phyloP scores from a whole-genome alignment of 371 early-diverging fungal genomes.

The Nematocida sp. region DNA sequence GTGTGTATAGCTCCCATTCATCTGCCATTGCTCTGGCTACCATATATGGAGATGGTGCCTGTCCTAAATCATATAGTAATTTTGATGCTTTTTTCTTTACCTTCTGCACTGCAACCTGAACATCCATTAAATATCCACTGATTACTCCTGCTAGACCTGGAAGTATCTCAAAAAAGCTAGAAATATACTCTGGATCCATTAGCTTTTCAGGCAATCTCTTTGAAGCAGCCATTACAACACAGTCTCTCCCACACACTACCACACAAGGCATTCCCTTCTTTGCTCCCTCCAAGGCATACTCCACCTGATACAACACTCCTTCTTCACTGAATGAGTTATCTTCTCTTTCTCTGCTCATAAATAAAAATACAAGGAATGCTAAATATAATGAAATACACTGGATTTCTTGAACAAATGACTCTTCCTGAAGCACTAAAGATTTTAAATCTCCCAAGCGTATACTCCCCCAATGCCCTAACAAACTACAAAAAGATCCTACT shows the following conservation, averaged over 20 bases:
- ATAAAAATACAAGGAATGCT: neutral
- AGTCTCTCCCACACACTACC: conserved; percentile 43
- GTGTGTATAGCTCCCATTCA: conserved; percentile 58
- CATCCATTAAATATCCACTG: conserved; percentile 60
- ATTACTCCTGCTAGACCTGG: conserved; percentile 43
- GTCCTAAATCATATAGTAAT: conserved; percentile 55
- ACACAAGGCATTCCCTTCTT: conserved; percentile 57
- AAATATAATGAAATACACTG: neutral
- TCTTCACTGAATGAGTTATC: conserved; percentile 62
- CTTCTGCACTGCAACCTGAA: conserved; percentile 46
- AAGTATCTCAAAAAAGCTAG: conserved; percentile 51
- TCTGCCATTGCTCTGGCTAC: conserved; percentile 58
- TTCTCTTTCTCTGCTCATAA: conserved; percentile 39
- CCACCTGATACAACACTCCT: conserved; percentile 62
- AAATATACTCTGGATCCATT: conserved; percentile 44
- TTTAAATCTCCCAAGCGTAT: neutral
- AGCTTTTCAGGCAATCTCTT: conserved; percentile 53
- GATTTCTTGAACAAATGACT: conserved; percentile 35
- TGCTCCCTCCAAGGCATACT: conserved; percentile 65
- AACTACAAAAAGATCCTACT: conserved; percentile 29
- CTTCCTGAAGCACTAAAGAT: conserved; percentile 15
- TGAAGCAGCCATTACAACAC: conserved; percentile 58
- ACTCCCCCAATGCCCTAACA: neutral
- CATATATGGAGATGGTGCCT: conserved; percentile 60
- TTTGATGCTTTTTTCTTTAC: conserved; percentile 44